Conservation (phyloP, 345 rosid species). For the Pseudoturritis turrita region DNA sequence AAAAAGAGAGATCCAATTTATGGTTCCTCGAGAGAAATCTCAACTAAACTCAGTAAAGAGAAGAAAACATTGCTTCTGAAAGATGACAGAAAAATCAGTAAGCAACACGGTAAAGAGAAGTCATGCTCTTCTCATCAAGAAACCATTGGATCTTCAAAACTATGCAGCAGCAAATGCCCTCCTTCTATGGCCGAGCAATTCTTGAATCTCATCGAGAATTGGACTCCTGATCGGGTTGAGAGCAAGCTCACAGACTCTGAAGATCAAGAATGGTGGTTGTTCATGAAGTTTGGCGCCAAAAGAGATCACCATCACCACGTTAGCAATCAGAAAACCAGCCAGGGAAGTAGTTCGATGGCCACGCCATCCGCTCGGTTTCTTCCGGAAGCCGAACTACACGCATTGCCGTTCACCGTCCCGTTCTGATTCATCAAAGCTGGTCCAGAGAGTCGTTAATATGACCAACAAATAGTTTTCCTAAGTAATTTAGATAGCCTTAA, state of each 20-base stretch:
- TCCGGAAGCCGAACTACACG: slow-evolving; percentile 42
- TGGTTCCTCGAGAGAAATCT: background rate
- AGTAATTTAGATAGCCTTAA: background rate
- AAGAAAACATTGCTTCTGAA: background rate
- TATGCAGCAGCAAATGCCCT: slow-evolving; percentile 21
- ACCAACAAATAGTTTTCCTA: background rate
- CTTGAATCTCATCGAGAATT: slow-evolving; percentile 39
- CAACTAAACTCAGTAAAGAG: background rate
- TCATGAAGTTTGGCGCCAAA: background rate
- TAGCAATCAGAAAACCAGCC: background rate
- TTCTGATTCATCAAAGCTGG: slow-evolving; percentile 28
- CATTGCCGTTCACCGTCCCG: slow-evolving; percentile 49
- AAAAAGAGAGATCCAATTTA: background rate
- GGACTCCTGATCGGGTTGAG: slow-evolving; percentile 34
- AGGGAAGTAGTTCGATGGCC: background rate
- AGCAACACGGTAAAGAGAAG: background rate
- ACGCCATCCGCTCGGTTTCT: slow-evolving; percentile 36
- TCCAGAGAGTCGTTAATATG: slow-evolving; percentile 10
- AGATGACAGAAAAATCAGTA: background rate
- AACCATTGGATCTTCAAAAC: background rate
- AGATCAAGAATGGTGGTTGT: slow-evolving; percentile 37
- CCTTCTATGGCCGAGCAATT: slow-evolving; percentile 20
- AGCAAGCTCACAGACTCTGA: slow-evolving; percentile 17
- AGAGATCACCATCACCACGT: background rate
- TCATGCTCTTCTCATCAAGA: background rate